Conservation (phyloP, 768 basidiomycete species). For the Auriscalpium vulgare region DNA sequence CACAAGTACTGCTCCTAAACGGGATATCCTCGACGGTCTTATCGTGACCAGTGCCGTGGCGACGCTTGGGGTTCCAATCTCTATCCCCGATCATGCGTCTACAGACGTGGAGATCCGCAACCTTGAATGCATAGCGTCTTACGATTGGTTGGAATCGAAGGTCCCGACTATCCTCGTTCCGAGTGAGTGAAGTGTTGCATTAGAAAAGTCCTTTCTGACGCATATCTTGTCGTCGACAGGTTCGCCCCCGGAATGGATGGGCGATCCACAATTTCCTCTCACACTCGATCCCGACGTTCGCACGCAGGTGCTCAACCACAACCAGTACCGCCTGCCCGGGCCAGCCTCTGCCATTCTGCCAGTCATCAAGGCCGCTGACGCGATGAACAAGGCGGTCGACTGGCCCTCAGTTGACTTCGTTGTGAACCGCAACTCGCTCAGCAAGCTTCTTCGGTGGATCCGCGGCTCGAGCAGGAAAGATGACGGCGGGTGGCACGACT, state of each 20-base stretch:
- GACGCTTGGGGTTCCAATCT: too few species aligned
- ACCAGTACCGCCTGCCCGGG: constrained; percentile 34
- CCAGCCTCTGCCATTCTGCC: constrained; percentile 42
- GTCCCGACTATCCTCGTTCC: constrained; percentile 22
- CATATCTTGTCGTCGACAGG: constrained; percentile 26
- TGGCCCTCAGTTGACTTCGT: constrained; percentile 35
- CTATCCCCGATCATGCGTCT: too few species aligned
- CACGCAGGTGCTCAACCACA: constrained; percentile 20
- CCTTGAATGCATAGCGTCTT: constrained; percentile 19
- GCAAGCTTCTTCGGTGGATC: constrained; percentile 56
- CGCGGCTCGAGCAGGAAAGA: constrained; percentile 11
- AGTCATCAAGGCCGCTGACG: constrained; percentile 50
- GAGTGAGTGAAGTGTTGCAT: constrained; percentile 9
- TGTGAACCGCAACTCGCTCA: constrained; percentile 58
- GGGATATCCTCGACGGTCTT: too few species aligned
- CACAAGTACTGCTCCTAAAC: too few species aligned
- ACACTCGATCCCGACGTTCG: constrained; percentile 39
- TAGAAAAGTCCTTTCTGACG: too few species aligned
- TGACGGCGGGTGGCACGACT: constrained; percentile 29
- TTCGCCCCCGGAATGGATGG: constrained; percentile 49
- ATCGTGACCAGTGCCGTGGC: too few species aligned
- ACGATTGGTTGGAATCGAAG: constrained; percentile 18
- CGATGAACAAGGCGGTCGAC: constrained; percentile 19
- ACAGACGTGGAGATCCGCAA: constrained; percentile 2
- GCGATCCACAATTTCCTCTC: constrained; percentile 35